phyloP scores from a whole-genome alignment of 1,284 basidiomycete genomes.

The Gomphus bonarii region DNA sequence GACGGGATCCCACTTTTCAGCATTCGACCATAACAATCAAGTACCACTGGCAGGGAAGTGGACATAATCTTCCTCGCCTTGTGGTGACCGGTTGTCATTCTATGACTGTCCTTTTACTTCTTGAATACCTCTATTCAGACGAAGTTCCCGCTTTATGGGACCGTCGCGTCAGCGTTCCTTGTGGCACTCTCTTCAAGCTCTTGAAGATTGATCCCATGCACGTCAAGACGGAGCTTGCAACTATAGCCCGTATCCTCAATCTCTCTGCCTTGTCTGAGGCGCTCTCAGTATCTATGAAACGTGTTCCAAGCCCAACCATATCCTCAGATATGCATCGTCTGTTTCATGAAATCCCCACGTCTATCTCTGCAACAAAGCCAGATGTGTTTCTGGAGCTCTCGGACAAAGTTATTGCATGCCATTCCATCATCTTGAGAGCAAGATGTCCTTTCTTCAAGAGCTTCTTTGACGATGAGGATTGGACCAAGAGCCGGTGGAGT shows the following conservation, averaged over 20 bases:
- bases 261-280: slow-evolving; percentile 44
- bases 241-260: slow-evolving; percentile 42
- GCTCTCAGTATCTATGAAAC: slow-evolving; percentile 41
- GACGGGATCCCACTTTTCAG: background rate
- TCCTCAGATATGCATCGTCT: slow-evolving; percentile 37
- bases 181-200: slow-evolving; percentile 32
- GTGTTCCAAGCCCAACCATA: slow-evolving; percentile 35
- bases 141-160: slow-evolving; percentile 82
- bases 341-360: slow-evolving; percentile 19
- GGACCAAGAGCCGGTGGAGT: slow-evolving; percentile 63
- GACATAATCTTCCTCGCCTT: slow-evolving; percentile 20
- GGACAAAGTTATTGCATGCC: slow-evolving; percentile 59
- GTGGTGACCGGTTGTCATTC: slow-evolving; percentile 44
- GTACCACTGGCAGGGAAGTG: background rate
- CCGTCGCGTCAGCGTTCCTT: slow-evolving; percentile 46
- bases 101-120: slow-evolving; percentile 64
- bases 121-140: slow-evolving; percentile 87
- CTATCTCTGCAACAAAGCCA: slow-evolving; percentile 19
- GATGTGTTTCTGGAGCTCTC: slow-evolving; percentile 73
- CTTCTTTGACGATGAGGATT: slow-evolving; percentile 81
- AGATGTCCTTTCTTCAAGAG: slow-evolving; percentile 80
- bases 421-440: slow-evolving; percentile 72
- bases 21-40: background rate
- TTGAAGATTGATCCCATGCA: slow-evolving; percentile 30
- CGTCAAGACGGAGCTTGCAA: slow-evolving; percentile 54